Base-by-base conservation (phyloP, 163 green algal genomes). In the Chlorella variabilis region DNA sequence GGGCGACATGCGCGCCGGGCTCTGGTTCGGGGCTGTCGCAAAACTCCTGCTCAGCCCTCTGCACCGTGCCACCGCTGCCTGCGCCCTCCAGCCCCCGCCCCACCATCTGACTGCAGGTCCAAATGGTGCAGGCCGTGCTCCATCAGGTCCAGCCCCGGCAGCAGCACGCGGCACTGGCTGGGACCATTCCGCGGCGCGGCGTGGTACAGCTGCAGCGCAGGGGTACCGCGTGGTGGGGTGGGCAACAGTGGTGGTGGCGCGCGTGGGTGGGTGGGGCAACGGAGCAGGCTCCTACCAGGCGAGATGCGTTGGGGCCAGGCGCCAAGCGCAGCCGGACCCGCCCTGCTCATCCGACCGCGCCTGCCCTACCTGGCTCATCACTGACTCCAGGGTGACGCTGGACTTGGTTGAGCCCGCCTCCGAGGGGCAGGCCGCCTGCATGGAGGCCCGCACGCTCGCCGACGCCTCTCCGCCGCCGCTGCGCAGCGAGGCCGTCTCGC, bases 291-390 rank as follows among this genome's bases (percentile, higher is more conserved):
- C 45, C 15, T 54, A 23, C 11, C 45, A 15, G 15, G 15, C 45
- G 11, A 54, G 45, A n/a, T n/a, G n/a, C n/a, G n/a, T n/a, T n/a
- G n/a, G n/a, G n/a, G n/a, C n/a, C n/a, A n/a, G n/a, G n/a, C n/a
- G n/a, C n/a, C n/a, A n/a, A n/a, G n/a, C n/a, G n/a, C n/a, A n/a
- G n/a, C n/a, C n/a, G n/a, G n/a, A n/a, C n/a, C n/a, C n/a, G n/a
- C n/a, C n/a, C n/a, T n/a, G n/a, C n/a, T n/a, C n/a, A n/a, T n/a
- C n/a, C n/a, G n/a, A n/a, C n/a, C n/a, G n/a, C n/a, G n/a, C n/a
- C n/a, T n/a, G n/a, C n/a, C n/a, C n/a, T 5, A 80, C 73, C 73
- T 80, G 73, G 38, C 73, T 70, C 73, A 80, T 36, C 25, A 80
- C 54, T 3, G 31, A 41, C 4, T 69, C 73, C 27, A 80, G 56